Percentiles rank a stretch among this genome's conserved stretches.
These are phyloP conservation scores for Cubamyces sp. DNA, from an alignment of 768 basidiomycete species.

Conservation along the genomic window DNA sequence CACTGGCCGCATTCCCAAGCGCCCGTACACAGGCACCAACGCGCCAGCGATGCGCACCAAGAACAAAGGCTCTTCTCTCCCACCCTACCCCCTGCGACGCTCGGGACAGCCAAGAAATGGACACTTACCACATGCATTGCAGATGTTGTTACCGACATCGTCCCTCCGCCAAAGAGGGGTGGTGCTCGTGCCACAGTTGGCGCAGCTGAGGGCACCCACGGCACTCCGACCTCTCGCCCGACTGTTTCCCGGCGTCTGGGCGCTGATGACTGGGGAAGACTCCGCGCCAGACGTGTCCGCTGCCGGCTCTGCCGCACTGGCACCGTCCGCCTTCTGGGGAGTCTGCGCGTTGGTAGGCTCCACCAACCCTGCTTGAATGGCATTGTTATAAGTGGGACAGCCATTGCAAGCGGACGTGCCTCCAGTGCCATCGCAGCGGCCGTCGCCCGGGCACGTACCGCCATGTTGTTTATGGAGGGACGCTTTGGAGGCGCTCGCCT, in stretches of 20 bases:
- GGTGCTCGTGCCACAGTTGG: constrained; percentile 87
- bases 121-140: constrained; percentile 91
- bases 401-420: constrained; percentile 92
- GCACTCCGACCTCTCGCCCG: constrained; percentile 37
- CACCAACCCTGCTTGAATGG: constrained; percentile 31
- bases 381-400: constrained; percentile 97
- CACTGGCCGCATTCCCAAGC: constrained; percentile 11
- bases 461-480: constrained; percentile 23
- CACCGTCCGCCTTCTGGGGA: constrained; percentile 44
- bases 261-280: constrained; percentile 24
- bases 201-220: constrained; percentile 81
- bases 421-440: constrained; percentile 96
- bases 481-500: constrained; percentile 4
- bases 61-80: constrained; percentile 17
- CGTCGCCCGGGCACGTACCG: constrained; percentile 98
- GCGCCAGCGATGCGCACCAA: neutral
- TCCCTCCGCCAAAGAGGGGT: constrained; percentile 91
- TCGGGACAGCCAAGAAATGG: constrained; percentile 30
- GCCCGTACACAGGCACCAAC: constrained; percentile 3
- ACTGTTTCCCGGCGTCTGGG: constrained; percentile 26
- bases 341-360: constrained; percentile 17
- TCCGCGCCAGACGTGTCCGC: constrained; percentile 23
- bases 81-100: constrained; percentile 5
- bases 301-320: constrained; percentile 19
- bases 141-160: constrained; percentile 90